These are phyloP conservation scores for Agaricus sinodeliciosus DNA, from an alignment of 768 basidiomycete genomes.

Conservation along the genomic window DNA sequence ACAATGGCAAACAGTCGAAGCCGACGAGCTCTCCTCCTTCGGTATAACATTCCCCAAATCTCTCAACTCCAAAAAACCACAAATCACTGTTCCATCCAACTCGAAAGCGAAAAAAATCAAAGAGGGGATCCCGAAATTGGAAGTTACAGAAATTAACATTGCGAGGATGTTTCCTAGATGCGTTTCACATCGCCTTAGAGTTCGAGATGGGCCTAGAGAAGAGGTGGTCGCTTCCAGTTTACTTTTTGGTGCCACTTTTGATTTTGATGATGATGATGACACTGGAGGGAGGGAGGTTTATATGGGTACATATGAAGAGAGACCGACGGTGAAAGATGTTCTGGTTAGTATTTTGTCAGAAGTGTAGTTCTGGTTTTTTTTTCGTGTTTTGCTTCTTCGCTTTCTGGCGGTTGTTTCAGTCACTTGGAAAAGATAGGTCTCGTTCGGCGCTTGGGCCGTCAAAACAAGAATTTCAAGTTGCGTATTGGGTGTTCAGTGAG, in stretches of 20 bases:
- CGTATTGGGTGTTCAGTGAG: no score
- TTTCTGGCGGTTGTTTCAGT: no score
- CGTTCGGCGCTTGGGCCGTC: no score
- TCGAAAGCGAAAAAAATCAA: not conserved
- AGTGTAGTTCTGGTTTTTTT: slow-evolving; percentile 29
- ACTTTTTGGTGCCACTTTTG: slow-evolving; percentile 50
- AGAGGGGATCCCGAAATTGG: slow-evolving; percentile 16
- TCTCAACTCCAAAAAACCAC: no score
- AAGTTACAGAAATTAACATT: slow-evolving; percentile 70
- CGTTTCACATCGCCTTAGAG: slow-evolving; percentile 67
- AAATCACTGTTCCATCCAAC: not conserved
- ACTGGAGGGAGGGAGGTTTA: slow-evolving; percentile 1
- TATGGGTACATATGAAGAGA: slow-evolving; percentile 15
- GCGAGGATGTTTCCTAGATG: slow-evolving; percentile 68
- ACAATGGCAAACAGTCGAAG: no score
- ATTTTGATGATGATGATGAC: slow-evolving; percentile 14
- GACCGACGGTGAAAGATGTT: slow-evolving; percentile 57
- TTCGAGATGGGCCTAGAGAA: slow-evolving; percentile 63
- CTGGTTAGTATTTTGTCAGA: slow-evolving; percentile 51
- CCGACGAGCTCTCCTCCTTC: no score
- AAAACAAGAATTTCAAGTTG: no score
- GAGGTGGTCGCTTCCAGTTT: slow-evolving; percentile 62
- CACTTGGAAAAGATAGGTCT: no score
- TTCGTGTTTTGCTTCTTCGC: no score
- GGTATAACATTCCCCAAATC: no score